phyloP scores from a whole-genome alignment of 495 filamentous ascomycete genomes.

The Lasiosphaeriaceae sp. region DNA sequence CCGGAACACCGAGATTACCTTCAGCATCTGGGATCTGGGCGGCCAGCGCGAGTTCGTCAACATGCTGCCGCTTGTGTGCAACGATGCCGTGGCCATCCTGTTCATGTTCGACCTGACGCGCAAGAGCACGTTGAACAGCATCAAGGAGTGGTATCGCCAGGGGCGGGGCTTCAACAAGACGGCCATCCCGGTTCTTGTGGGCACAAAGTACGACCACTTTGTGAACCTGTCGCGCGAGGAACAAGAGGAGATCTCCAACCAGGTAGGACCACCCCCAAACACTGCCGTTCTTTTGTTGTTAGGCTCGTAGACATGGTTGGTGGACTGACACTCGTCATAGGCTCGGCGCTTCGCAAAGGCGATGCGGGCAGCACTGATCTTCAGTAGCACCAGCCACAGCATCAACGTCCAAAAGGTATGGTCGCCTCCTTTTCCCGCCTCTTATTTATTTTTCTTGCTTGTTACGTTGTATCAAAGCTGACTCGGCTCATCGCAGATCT shows the following conservation, averaged over 20 bases:
- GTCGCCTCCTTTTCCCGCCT: slow-evolving; percentile 5
- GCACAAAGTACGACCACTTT: slow-evolving; percentile 98
- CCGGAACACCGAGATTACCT: slow-evolving; percentile 99
- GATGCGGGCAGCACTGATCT: slow-evolving; percentile 95
- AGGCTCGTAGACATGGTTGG: not conserved
- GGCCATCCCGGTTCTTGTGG: slow-evolving; percentile 92
- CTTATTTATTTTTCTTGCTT: not conserved
- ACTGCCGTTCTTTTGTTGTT: not conserved
- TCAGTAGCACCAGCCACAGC: slow-evolving; percentile 96
- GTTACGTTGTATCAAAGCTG: slow-evolving; percentile 5
- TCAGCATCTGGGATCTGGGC: slow-evolving; percentile 98
- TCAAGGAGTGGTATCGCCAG: slow-evolving; percentile 99
- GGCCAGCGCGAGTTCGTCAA: slow-evolving; percentile 99
- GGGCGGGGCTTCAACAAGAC: slow-evolving; percentile 99
- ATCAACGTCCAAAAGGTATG: slow-evolving; percentile 99
- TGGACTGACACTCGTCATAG: slow-evolving; percentile 36
- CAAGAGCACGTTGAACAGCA: slow-evolving; percentile 96
- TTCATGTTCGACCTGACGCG: slow-evolving; percentile 99
- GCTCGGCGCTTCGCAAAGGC: slow-evolving; percentile 95
- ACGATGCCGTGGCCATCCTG: slow-evolving; percentile 94
- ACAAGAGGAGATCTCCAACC: slow-evolving; percentile 95
- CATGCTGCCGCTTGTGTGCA: slow-evolving; percentile 97
- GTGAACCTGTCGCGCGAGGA: slow-evolving; percentile 96
- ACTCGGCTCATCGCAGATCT: slow-evolving; percentile 66
- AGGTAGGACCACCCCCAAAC: slow-evolving; percentile 47